phyloP scores from a whole-genome alignment of 2,329 filamentous ascomycete species.

The Didymella segeticola region DNA sequence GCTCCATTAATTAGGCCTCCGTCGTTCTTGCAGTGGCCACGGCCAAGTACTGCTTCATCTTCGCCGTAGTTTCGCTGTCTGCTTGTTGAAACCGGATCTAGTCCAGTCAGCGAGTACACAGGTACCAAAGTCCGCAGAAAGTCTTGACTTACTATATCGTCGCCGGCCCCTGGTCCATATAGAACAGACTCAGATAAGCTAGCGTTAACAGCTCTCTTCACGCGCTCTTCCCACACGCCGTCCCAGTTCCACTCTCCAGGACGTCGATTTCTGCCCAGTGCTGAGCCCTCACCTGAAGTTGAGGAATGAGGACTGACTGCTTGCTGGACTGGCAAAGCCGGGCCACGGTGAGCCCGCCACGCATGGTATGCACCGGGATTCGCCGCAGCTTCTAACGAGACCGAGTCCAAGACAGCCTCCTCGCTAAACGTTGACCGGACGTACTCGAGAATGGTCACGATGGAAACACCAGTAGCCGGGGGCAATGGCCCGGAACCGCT shows the following conservation, averaged over 20 bases:
- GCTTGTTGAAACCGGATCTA: slow-evolving; percentile 50
- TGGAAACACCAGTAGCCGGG: slow-evolving; percentile 28
- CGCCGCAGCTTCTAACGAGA: slow-evolving; percentile 82
- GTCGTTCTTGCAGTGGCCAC: slow-evolving; percentile 23
- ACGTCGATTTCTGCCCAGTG: slow-evolving; percentile 60
- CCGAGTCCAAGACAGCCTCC: slow-evolving; percentile 74
- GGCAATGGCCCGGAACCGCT: slow-evolving; percentile 12
- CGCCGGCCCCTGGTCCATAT: slow-evolving; percentile 69
- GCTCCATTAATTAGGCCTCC: slow-evolving; percentile 14
- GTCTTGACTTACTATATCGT: slow-evolving; percentile 69
- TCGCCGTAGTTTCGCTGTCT: slow-evolving; percentile 42
- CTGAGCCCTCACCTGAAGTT: slow-evolving; percentile 20
- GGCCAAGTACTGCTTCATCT: slow-evolving; percentile 41
- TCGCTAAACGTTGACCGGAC: slow-evolving; percentile 83
- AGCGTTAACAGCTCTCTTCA: slow-evolving; percentile 76
- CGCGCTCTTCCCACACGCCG: slow-evolving; percentile 91
- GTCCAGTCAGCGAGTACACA: background rate
- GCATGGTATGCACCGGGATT: slow-evolving; percentile 95
- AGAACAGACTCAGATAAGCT: slow-evolving; percentile 82
- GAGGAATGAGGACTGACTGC: slow-evolving; percentile 37
- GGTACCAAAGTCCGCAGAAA: background rate
- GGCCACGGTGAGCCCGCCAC: slow-evolving; percentile 75
- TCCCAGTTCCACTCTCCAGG: slow-evolving; percentile 98
- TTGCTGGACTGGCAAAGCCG: slow-evolving; percentile 36
- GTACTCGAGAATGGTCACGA: slow-evolving; percentile 74